Conservation (phyloP, 148 eudicot species). For the Camellia japonica region DNA sequence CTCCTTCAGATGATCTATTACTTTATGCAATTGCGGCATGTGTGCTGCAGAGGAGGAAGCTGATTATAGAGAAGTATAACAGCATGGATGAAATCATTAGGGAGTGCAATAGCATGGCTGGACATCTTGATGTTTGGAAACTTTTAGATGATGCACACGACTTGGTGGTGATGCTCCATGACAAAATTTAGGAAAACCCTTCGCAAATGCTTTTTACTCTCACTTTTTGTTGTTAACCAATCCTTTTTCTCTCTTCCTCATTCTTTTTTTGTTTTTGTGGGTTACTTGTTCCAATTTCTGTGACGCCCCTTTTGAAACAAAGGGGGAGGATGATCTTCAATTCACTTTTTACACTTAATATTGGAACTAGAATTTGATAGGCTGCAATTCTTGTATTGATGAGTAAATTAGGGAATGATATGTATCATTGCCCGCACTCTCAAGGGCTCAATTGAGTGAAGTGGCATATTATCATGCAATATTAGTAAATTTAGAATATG, state of each 20-base stretch:
- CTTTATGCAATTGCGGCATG: conserved; percentile 45
- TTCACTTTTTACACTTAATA: background rate
- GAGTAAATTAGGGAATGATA: conserved; percentile 10
- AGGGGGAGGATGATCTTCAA: background rate
- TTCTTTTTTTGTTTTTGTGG: background rate
- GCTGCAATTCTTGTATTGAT: background rate
- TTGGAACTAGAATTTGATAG: conserved; percentile 13
- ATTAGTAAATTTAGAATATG: too few species aligned
- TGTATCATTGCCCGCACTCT: too few species aligned
- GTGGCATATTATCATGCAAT: too few species aligned
- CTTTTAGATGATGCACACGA: conserved; percentile 41
- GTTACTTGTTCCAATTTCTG: background rate
- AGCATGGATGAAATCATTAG: conserved; percentile 40
- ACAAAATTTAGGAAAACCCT: conserved; percentile 27
- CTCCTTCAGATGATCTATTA: conserved; percentile 39
- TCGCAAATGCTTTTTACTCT: background rate
- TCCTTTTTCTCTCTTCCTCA: too few species aligned
- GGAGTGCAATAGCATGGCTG: conserved; percentile 44
- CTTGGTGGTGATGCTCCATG: conserved; percentile 33
- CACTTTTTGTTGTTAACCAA: background rate
- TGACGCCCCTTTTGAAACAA: background rate
- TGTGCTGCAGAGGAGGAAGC: conserved; percentile 38
- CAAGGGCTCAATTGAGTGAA: too few species aligned
- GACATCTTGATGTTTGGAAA: conserved; percentile 44
- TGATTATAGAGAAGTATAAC: conserved; percentile 36